Evolutionary conservation across 805 yeast genomes (phyloP).

Genomic region (Ogataea saltuana): DNA sequence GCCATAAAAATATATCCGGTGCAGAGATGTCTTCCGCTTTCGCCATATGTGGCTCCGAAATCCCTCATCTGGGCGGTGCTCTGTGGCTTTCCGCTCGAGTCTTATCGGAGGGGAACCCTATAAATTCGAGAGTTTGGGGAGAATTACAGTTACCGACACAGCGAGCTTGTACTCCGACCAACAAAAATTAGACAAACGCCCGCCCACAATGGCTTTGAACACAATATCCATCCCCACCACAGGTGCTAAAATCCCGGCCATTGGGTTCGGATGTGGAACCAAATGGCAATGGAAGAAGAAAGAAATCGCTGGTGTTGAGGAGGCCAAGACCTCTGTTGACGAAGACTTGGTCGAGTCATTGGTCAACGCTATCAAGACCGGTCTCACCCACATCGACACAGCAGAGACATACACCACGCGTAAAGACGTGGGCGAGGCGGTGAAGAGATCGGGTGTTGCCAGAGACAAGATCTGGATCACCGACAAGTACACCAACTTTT

Average conservation of each 20-base stretch:
- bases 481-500: constrained; percentile 50
- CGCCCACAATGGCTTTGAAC: too few species aligned
- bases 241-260: constrained; percentile 20
- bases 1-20: background rate
- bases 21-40: background rate
- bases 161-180: too few species aligned
- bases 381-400: constrained; percentile 62
- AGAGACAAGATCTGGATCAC: constrained; percentile 57
- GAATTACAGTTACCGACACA: too few species aligned
- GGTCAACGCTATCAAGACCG: constrained; percentile 46
- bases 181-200: too few species aligned
- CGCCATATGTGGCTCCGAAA: too few species aligned
- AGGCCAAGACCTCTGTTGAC: constrained; percentile 22
- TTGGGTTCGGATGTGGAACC: constrained; percentile 57
- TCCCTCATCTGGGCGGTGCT: too few species aligned
- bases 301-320: constrained; percentile 21
- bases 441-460: constrained; percentile 40
- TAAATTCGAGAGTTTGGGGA: too few species aligned
- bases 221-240: constrained; percentile 8
- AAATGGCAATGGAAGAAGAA: constrained; percentile 48
- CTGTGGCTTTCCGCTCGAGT: too few species aligned
- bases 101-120: too few species aligned
- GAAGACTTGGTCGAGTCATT: constrained; percentile 48
- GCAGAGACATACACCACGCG: constrained; percentile 66
- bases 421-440: constrained; percentile 57